Evolutionary conservation across 306 rosid genomes (phyloP).

Genomic region (Cucumis cinereus): DNA sequence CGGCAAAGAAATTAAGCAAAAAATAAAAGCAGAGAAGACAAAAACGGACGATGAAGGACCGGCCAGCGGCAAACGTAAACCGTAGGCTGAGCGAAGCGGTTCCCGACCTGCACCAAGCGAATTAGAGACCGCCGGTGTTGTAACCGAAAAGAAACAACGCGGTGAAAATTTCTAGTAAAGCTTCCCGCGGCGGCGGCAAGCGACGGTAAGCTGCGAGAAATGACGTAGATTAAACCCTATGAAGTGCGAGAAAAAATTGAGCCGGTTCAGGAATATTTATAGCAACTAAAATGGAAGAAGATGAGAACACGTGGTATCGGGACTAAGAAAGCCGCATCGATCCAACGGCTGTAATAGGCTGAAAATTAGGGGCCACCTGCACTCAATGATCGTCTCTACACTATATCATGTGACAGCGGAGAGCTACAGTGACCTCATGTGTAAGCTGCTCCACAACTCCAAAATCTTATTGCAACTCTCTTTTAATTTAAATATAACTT

Average conservation of each 20-base stretch:
- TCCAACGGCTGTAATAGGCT: neutral
- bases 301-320: neutral
- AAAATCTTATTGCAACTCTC: neutral
- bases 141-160: constrained; percentile 17
- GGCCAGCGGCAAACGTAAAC: neutral
- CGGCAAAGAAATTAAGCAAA: neutral
- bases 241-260: neutral
- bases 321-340: neutral
- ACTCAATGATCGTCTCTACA: neutral
- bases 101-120: constrained; percentile 99
- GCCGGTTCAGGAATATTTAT: neutral
- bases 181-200: neutral
- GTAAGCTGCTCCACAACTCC: neutral
- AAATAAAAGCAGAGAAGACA: neutral
- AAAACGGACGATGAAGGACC: neutral
- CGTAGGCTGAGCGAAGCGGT: constrained; percentile 25
- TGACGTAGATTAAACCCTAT: neutral
- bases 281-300: neutral
- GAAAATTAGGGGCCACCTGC: neutral
- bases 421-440: neutral
- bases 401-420: neutral
- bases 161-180: neutral
- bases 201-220: neutral
- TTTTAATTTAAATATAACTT: no score
- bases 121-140: constrained; percentile 73